These are phyloP conservation scores for Microdochium bolleyi DNA, from an alignment of 2,329 filamentous ascomycete genomes.

Conservation along the genomic window DNA sequence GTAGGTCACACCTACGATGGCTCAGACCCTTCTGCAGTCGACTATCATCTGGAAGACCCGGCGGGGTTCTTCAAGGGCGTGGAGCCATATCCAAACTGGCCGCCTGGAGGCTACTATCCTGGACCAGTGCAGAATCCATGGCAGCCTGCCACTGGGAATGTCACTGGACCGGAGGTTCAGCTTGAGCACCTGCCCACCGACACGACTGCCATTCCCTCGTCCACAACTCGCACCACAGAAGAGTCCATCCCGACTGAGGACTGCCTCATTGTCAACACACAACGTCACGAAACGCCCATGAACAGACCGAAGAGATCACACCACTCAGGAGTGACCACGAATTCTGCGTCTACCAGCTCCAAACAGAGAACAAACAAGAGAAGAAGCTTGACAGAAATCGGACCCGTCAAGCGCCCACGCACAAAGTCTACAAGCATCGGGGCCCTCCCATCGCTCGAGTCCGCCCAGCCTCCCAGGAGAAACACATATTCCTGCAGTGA, in stretches of 20 bases:
- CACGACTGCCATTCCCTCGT: no score
- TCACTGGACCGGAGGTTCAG: neutral
- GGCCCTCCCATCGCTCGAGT: neutral
- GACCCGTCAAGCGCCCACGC: neutral
- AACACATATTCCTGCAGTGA: conserved; percentile 21
- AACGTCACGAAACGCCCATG: no score
- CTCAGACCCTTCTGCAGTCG: neutral
- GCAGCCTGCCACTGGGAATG: neutral
- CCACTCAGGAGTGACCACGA: no score
- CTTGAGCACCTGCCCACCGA: no score
- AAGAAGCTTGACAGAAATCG: no score
- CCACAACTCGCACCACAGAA: no score
- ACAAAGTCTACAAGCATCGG: neutral
- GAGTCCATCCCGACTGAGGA: no score
- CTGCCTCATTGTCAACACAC: no score
- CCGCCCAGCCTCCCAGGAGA: neutral
- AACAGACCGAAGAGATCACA: no score
- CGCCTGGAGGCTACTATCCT: neutral
- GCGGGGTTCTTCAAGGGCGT: neutral
- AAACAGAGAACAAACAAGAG: no score
- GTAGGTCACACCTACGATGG: neutral
- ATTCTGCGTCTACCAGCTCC: no score
- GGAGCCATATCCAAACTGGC: neutral
- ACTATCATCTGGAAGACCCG: neutral
- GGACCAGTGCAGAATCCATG: neutral